These are phyloP conservation scores for Pilaira anomala DNA, from an alignment of 192 early-diverging fungal genomes.

Conservation along the genomic window DNA sequence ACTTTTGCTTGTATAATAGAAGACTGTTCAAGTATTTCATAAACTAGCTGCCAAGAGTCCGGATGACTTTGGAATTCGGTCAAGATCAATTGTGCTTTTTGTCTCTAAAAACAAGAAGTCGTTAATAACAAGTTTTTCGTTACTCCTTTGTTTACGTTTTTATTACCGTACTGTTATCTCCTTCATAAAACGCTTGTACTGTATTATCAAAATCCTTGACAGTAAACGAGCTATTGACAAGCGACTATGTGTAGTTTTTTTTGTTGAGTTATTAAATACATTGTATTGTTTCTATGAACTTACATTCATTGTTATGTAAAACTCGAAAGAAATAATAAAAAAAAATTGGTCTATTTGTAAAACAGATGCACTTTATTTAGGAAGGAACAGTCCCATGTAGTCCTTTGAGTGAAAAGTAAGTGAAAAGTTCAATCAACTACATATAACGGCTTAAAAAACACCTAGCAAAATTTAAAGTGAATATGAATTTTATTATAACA, in stretches of 20 bases:
- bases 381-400: too few species aligned
- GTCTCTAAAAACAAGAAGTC: constrained; percentile 6
- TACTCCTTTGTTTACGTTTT: background rate
- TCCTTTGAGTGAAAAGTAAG: too few species aligned
- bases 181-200: constrained; percentile 27
- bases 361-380: too few species aligned
- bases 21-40: constrained; percentile 19
- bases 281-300: background rate
- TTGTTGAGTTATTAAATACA: background rate
- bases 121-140: background rate
- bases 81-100: constrained; percentile 14
- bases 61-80: constrained; percentile 24
- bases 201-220: constrained; percentile 15
- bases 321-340: background rate
- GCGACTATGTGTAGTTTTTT: constrained; percentile 1
- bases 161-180: constrained; percentile 14
- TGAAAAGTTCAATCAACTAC: too few species aligned
- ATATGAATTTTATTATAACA: too few species aligned
- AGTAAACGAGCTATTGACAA: constrained; percentile 10
- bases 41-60: constrained; percentile 23
- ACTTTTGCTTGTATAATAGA: constrained; percentile 25
- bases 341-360: too few species aligned
- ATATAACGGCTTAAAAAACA: too few species aligned
- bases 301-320: background rate
- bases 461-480: too few species aligned